Conservation (phyloP, 106 monocot species). For the Allium sativum region DNA sequence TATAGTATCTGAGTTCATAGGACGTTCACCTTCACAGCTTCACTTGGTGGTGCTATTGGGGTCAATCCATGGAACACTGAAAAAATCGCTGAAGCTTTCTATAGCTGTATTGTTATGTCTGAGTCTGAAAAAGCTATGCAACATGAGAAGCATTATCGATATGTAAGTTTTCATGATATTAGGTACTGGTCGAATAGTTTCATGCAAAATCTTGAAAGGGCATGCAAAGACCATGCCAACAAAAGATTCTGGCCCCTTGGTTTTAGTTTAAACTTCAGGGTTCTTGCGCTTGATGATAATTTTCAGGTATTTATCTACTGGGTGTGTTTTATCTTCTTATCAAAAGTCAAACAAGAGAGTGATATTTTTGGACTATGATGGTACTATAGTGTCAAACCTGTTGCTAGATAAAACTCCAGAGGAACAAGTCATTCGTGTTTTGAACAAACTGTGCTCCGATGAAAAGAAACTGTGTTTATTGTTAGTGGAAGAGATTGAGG, state of each 20-base stretch:
- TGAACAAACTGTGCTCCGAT: too few species aligned
- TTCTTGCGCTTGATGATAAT: constrained; percentile 35
- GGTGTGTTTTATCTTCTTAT: constrained; percentile 22
- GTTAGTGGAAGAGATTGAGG: too few species aligned
- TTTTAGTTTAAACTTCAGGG: constrained; percentile 40
- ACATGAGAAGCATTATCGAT: constrained; percentile 55
- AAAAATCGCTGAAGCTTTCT: constrained; percentile 31
- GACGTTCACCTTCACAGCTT: constrained; percentile 55
- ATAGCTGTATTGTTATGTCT: constrained; percentile 16
- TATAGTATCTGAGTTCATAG: constrained; percentile 52
- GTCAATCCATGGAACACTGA: constrained; percentile 52
- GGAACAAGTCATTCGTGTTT: too few species aligned
- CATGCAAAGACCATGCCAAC: constrained; percentile 38
- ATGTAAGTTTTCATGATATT: constrained; percentile 48
- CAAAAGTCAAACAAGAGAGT: constrained; percentile 18
- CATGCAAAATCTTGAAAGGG: constrained; percentile 36
- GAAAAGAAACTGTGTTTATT: too few species aligned
- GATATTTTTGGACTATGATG: constrained; percentile 50
- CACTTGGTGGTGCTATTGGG: constrained; percentile 48
- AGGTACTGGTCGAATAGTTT: constrained; percentile 48
- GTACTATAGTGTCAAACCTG: constrained; percentile 27
- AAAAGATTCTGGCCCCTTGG: constrained; percentile 46
- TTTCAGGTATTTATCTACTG: constrained; percentile 35
- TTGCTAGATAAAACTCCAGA: constrained; percentile 26
- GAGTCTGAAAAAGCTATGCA: constrained; percentile 37